Base-by-base conservation (phyloP, 345 rosid genomes). In the Rhodomyrtus tomentosa region DNA sequence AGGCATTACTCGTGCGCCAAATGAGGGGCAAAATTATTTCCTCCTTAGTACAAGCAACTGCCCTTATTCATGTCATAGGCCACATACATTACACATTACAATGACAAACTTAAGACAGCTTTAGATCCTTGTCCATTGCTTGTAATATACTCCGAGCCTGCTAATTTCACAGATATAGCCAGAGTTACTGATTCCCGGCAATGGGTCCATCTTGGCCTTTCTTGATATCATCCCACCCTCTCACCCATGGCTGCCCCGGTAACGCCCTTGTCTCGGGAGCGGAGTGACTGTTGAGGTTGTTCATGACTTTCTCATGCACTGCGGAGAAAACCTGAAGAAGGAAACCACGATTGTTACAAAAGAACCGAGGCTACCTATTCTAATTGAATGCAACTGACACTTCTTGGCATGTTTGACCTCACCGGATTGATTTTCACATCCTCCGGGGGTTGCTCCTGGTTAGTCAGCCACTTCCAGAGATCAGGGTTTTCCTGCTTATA, bases 401-500 rank as follows among this genome's bases (percentile, higher is more conserved):
- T 73, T 18, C 15, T 56, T 6, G 51, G 84, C 38, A 32, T 82
- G 58, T 40, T 21, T 49, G 32, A 50, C 62, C 93, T 92, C 86
- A 95, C 99, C 50, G 95, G 95, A 91, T 95, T 95, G 81, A 59
- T 40, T 82, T 86, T 90, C 84, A 96, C 93, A 32, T 90, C 89
- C 85, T 95, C 98, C 0, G 98, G 98, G 50, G 98, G 93, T 90
- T 93, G 95, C 92, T 95, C 98, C 87, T 95, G 98, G 29, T 89
- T 92, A 54, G 92, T 93, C 85, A 96, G 87, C 99, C 98, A 96
- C 86, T 93, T 96, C 99, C 99, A 96, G 50, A 96, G 94, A 81
- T 93, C 98, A 22, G 96, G 98, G 89, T 96, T 95, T 89, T 96
- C 98, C 98, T 96, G 93, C 87, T 86, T 7, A 86, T 84, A 81